Conservation (phyloP, 257 asterid species). For the Solanum etuberosum region DNA sequence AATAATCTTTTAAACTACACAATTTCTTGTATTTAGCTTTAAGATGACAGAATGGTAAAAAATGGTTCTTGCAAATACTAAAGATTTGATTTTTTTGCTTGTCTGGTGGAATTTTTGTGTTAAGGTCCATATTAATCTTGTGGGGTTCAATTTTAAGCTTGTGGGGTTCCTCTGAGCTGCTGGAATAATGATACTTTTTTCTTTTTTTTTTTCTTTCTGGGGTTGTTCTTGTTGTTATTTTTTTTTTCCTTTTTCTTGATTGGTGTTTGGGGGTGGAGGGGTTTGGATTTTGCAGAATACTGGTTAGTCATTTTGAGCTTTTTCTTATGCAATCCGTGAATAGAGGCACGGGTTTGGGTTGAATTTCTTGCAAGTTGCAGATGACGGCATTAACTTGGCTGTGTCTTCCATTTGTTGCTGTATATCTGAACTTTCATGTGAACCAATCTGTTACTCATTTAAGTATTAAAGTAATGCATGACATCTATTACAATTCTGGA, state of each 20-base stretch:
- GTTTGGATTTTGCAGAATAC: not conserved
- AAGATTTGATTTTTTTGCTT: not conserved
- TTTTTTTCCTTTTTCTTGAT: not conserved
- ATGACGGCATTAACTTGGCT: constrained; percentile 44
- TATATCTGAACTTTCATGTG: constrained; percentile 61
- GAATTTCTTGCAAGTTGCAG: constrained; percentile 14
- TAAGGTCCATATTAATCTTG: not conserved
- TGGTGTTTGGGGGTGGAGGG: not conserved
- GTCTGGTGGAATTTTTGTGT: not conserved
- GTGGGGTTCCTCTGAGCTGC: not conserved
- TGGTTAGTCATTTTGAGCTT: constrained; percentile 3
- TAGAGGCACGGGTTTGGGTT: constrained; percentile 57
- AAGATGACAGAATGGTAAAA: not conserved
- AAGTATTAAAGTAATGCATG: constrained; percentile 18
- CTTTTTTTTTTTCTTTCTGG: not conserved
- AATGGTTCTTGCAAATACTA: not conserved
- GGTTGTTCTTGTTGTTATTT: not conserved
- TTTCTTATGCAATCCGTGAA: constrained; percentile 65
- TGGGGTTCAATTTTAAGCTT: not conserved
- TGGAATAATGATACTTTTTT: not conserved
- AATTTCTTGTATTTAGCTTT: not conserved
- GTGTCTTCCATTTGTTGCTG: constrained; percentile 8
- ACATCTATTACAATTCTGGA: constrained; percentile 18
- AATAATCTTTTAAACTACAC: not conserved
- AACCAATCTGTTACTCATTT: constrained; percentile 18